Evolutionary conservation across 176 grass and related monocot species (phyloP).

Genomic region (Bonia amplexicaulis): DNA sequence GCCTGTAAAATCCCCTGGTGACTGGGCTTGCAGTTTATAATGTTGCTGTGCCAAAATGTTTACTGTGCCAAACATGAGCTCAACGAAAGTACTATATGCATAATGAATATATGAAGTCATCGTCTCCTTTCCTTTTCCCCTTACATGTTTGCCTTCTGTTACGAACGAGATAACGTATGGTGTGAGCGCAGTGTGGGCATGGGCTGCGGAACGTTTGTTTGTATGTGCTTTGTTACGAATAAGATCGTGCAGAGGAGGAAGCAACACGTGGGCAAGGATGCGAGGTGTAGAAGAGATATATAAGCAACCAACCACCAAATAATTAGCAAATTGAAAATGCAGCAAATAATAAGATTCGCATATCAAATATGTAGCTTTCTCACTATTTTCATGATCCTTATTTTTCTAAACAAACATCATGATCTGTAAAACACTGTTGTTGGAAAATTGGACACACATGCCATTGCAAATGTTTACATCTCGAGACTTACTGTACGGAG

Average conservation of each 20-base stretch:
- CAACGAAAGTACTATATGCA: not conserved
- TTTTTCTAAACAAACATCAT: not conserved
- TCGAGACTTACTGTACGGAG: not conserved
- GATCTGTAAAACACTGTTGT: not conserved
- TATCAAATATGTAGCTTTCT: not conserved
- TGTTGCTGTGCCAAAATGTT: not conserved
- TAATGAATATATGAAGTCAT: not conserved
- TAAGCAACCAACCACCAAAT: not conserved
- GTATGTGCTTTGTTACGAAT: not conserved
- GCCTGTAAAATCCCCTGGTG: not conserved
- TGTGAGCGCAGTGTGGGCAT: not conserved
- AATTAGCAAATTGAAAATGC: not conserved
- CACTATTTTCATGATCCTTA: not conserved
- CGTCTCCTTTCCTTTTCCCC: not conserved
- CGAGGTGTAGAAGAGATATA: not conserved
- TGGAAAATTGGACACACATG: not conserved
- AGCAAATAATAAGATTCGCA: not conserved
- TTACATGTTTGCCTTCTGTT: not conserved
- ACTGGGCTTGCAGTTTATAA: slow-evolving; percentile 9
- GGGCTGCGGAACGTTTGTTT: not conserved
- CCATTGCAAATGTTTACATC: not conserved
- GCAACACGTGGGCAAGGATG: not conserved
- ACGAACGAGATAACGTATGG: not conserved
- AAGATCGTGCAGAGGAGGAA: not conserved
- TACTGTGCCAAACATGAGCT: not conserved